Base-by-base conservation (phyloP, 1,284 basidiomycete genomes). In the Fistulina hepatica region DNA sequence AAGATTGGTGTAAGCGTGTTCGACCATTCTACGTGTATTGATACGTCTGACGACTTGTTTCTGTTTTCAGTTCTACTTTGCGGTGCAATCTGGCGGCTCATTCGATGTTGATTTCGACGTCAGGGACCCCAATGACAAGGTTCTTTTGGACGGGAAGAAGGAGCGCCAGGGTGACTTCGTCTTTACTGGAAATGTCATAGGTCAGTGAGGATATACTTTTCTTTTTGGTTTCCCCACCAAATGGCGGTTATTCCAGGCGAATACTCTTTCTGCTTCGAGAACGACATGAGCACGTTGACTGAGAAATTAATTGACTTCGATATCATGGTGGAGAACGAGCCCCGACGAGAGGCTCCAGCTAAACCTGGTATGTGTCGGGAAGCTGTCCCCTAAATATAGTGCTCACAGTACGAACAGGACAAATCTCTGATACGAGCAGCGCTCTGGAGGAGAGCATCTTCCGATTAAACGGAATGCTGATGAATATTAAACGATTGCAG, bases 191-290 rank as follows among this genome's bases (percentile, higher is more conserved):
- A 93, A 97, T 62, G 73, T 74, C 24, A 73, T 83, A 40, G 94
- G 28, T 31, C 15, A 9, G 28, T 31, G 8, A 16, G 13, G 4
- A 13, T 4, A 5, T 19, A 8, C 9, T 5, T n/a, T 11, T 9
- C 28, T 19, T 9, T 31, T 16, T 8, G 15, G 13, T 19, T 8
- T 11, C 28, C n/a, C 19, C 11, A 31, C 28, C 15, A 8, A 31
- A 9, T n/a, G n/a, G n/a, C n/a, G n/a, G n/a, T n/a, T 31, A 11
- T 9, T 19, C 13, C 28, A 31, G 28, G 94, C 52, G 95, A 99
- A 71, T 97, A 97, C 62, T 68, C 90, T 3, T 98, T 99, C 66
- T 99, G 95, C 66, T 97, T 99, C 57, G 85, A 92, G 56, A 99
- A 98, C 61, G 89, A 94, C 64, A 88, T 90, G 76, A 88, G 81